These are phyloP conservation scores for Amborella trichopoda DNA, from an alignment of 164 flowering plant species.

Conservation along the genomic window DNA sequence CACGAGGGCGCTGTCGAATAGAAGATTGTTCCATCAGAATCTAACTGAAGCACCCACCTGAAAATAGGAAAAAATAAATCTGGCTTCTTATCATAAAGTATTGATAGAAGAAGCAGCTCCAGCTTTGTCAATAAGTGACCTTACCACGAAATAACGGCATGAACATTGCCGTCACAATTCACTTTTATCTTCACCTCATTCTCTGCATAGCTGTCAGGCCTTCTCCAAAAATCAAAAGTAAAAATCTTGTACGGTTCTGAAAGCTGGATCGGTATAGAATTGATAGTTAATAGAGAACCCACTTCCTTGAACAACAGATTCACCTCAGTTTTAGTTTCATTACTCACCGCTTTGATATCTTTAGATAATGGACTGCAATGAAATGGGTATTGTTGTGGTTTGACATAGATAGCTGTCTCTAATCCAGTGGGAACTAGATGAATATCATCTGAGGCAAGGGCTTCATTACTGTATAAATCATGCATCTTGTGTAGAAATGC, in stretches of 20 bases:
- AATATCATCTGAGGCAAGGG: slow-evolving; percentile 40
- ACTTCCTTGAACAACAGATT: neutral
- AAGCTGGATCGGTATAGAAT: slow-evolving; percentile 46
- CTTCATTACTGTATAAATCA: slow-evolving; percentile 53
- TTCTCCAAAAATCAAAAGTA: slow-evolving; percentile 90
- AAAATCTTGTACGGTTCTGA: slow-evolving; percentile 95
- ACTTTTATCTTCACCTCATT: slow-evolving; percentile 42
- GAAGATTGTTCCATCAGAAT: slow-evolving; percentile 63
- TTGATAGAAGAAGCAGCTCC: neutral
- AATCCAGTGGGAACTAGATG: slow-evolving; percentile 53
- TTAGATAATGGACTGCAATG: slow-evolving; percentile 63
- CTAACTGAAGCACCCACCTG: slow-evolving; percentile 98
- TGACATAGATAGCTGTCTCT: slow-evolving; percentile 32
- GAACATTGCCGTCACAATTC: slow-evolving; percentile 46
- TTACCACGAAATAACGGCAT: slow-evolving; percentile 89
- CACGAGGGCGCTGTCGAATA: slow-evolving; percentile 88
- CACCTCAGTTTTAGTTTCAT: neutral
- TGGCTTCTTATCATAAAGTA: neutral
- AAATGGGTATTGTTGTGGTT: slow-evolving; percentile 65
- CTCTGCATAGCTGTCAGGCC: slow-evolving; percentile 79
- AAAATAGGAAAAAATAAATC: slow-evolving; percentile 6
- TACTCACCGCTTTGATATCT: slow-evolving; percentile 62
- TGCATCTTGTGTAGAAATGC: slow-evolving; percentile 56
- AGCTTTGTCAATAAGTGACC: slow-evolving; percentile 2
- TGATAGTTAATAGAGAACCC: slow-evolving; percentile 18